These are phyloP conservation scores for Dioscorea cayenensis DNA, from an alignment of 116 monocot species.

Conservation along the genomic window DNA sequence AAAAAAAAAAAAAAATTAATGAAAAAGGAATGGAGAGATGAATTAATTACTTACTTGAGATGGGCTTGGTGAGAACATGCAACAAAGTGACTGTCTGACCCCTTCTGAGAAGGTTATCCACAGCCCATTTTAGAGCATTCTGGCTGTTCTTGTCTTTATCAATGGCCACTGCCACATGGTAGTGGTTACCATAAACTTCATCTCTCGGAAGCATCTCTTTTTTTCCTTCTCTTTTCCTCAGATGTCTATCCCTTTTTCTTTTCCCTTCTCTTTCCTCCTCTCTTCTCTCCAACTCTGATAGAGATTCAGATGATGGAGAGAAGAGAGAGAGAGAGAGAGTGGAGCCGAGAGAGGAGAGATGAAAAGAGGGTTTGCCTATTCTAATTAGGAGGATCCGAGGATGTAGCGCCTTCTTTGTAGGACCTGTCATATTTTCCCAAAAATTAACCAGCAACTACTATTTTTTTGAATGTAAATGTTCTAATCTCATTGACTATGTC, in stretches of 20 bases:
- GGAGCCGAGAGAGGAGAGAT: neutral
- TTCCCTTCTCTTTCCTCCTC: neutral
- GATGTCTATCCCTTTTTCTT: neutral
- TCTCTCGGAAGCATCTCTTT: neutral
- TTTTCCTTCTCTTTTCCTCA: neutral
- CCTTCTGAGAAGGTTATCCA: conserved; percentile 32
- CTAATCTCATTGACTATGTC: neutral
- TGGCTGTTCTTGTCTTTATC: conserved; percentile 59
- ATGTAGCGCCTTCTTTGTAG: neutral
- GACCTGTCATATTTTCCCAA: neutral
- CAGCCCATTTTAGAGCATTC: conserved; percentile 38
- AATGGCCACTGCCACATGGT: conserved; percentile 38
- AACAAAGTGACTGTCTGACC: conserved; percentile 39
- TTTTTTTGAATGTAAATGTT: no score
- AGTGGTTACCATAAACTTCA: neutral
- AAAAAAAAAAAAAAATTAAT: no score
- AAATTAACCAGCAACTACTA: no score
- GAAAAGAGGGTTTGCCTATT: neutral
- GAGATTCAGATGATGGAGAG: neutral
- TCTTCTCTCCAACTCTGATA: neutral
- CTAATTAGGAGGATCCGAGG: neutral
- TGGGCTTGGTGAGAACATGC: conserved; percentile 39
- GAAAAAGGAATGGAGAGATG: neutral
- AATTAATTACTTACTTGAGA: neutral
- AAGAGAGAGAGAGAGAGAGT: neutral